Evolutionary conservation across 768 basidiomycete genomes (phyloP), one percentile per base, ranked within the genome.

Genomic region (Phlebiopsis gigantea): DNA sequence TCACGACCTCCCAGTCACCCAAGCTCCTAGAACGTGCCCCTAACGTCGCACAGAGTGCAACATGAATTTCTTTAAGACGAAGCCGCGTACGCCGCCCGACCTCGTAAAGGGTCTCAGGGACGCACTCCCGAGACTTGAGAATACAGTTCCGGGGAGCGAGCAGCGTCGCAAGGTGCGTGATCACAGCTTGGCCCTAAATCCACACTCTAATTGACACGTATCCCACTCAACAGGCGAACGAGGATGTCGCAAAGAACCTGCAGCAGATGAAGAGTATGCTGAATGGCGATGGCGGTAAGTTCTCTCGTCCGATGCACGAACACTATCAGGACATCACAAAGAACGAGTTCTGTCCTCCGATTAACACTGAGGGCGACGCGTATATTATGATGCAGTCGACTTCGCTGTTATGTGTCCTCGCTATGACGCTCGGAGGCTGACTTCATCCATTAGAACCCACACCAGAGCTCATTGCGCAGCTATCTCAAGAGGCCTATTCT

Each of bases 21-120:
- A 8, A 47, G 19, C 45, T 17, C 47, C 28, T 39, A 22, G 50
- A 21, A 21, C 19, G 4, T 22, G 19, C 44, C 12, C 24, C 39
- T 46, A 17, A n/a, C 29, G 28, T 29, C 28, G 1, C 28, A 9
- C 29, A 9, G 14, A 25, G 45, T 24, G 30, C 46, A 25, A 21
- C 54, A 95, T 96, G 93, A 95, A 95, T 73, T 95, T 96, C 77
- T 96, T 96, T 85, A 93, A 92, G 77, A 85, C 90, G 21, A 95
- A 92, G 69, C 85, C 82, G 44, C 79, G 90, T 67, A 88, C 89
- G 30, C 94, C 94, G 7, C 84, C 90, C 46, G 93, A 97, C 67
- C 81, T 95, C 61, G 89, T 96, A 29, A 82, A 87, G 45, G 81
- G 86, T 48, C 77, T 95, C 47, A 79, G 85, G 29, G 93, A 96